phyloP scores from a whole-genome alignment of 176 grass and related monocot species.

The Neostapfia colusana region DNA sequence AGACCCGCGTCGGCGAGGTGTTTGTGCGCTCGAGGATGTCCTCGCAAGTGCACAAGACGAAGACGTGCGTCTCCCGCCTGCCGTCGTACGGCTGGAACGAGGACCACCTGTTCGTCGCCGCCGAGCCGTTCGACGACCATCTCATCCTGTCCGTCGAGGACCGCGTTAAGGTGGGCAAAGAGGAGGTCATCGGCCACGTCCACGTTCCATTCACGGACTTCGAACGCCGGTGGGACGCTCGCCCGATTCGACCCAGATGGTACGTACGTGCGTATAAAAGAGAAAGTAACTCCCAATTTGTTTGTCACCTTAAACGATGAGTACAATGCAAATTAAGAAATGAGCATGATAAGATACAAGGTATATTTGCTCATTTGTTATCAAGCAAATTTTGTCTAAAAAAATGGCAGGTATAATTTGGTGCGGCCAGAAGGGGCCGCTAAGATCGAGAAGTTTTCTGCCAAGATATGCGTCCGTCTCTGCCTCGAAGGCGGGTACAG shows the following conservation, averaged over 20 bases:
- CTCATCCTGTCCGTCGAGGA: slow-evolving; percentile 60
- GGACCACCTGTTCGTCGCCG: slow-evolving; percentile 64
- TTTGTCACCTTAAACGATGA: too few relatives aligned
- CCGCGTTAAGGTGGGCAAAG: slow-evolving; percentile 55
- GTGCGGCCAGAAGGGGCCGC: slow-evolving; percentile 45
- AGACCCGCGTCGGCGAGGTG: slow-evolving; percentile 52
- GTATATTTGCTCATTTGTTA: too few relatives aligned
- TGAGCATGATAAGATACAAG: too few relatives aligned
- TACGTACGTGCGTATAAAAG: neutral
- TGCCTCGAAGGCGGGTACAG: slow-evolving; percentile 60
- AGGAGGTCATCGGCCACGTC: slow-evolving; percentile 57
- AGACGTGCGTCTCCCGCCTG: slow-evolving; percentile 33
- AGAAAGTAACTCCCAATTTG: too few relatives aligned
- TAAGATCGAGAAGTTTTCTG: slow-evolving; percentile 54
- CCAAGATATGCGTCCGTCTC: slow-evolving; percentile 47
- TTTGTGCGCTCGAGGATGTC: slow-evolving; percentile 41
- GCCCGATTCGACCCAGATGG: slow-evolving; percentile 47
- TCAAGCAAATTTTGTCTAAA: too few relatives aligned
- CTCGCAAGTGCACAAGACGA: slow-evolving; percentile 46
- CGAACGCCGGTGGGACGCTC: slow-evolving; percentile 50
- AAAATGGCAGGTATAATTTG: slow-evolving; percentile 40
- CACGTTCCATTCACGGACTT: slow-evolving; percentile 46
- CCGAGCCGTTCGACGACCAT: slow-evolving; percentile 59
- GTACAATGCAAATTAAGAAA: too few relatives aligned
- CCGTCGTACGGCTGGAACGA: slow-evolving; percentile 55